Evolutionary conservation across 225 moss, liverwort and hornwort genomes (phyloP), one percentile per base, ranked within the genome.

Genomic region (Bryoerythrophyllum caledonicum): DNA sequence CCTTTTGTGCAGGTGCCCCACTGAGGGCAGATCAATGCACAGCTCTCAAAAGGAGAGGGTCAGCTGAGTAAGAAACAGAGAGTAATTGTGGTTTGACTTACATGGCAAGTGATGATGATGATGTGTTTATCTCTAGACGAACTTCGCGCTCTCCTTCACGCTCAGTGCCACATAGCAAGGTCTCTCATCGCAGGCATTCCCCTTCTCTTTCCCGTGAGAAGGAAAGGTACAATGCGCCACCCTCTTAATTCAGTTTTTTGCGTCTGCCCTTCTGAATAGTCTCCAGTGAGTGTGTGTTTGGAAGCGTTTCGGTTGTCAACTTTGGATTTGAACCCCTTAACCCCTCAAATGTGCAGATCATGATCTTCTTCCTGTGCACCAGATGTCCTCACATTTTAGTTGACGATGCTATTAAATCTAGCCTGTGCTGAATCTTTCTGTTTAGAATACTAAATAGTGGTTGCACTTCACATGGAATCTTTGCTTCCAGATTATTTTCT

Each of bases 41-140:
- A 71, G 74, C 71, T 78, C 80, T 75, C 82, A 69, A 82, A 84
- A 86, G 84, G 83, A 84, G 88, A 86, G 87, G 56, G 82, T 81
- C 84, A 87, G 82, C 88, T 88, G 90, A 86, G 83, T 91, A 85
- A 92, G 88, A 73, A 78, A 70, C 48, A 81, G 79, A 74, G 77
- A 74, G 63, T 86, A 74, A 76, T 70, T 79, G 74, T 88, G 83
- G 79, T 89, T 80, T 96, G 94, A 96, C 94, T 96, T 94, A 94
- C 94, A 88, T 96, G 90, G 88, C 88, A 92, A 96, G 94, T 92
- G 83, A 86, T 89, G 86, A 95, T 93, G 95, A 96, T 96, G 92
- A 93, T 92, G 88, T 96, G 93, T 96, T 94, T 93, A 96, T 94
- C 94, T 94, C 86, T 96, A 96, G 96, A 96, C 96, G 96, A 94